Evolutionary conservation across 2,329 filamentous ascomycete genomes (phyloP).

Genomic region (Pseudogymnoascus sp.): DNA sequence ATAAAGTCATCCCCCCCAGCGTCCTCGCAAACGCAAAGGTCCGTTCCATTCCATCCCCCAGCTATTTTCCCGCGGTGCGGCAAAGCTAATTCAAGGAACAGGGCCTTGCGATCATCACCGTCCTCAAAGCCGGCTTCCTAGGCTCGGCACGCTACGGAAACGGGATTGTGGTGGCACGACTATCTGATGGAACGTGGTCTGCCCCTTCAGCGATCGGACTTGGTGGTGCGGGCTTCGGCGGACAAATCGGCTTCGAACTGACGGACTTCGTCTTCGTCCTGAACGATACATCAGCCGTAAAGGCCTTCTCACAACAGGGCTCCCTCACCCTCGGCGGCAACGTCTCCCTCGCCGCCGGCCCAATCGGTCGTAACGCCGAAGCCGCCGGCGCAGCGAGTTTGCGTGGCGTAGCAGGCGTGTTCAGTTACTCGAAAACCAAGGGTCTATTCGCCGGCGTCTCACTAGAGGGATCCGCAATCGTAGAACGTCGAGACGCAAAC

Average conservation of each 20-base stretch:
- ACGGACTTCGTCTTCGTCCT: constrained; percentile 98
- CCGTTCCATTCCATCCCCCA: constrained; percentile 21
- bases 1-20: constrained; percentile 91
- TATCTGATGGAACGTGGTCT: constrained; percentile 70
- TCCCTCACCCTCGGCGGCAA: constrained; percentile 92
- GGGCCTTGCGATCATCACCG: constrained; percentile 77
- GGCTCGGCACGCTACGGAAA: constrained; percentile 75
- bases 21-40: constrained; percentile 90
- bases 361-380: constrained; percentile 89
- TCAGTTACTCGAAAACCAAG: constrained; percentile 97
- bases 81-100: constrained; percentile 24
- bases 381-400: constrained; percentile 89
- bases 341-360: constrained; percentile 89
- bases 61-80: constrained; percentile 7
- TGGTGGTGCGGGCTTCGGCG: constrained; percentile 72
- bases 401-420: constrained; percentile 82
- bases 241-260: constrained; percentile 79
- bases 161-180: constrained; percentile 70
- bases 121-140: constrained; percentile 80
- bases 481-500: constrained; percentile 93
- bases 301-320: constrained; percentile 87
- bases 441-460: constrained; percentile 93
- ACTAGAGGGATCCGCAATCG: constrained; percentile 83
- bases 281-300: constrained; percentile 82
- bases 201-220: constrained; percentile 75